A percentile compares a stretch with the other conserved stretches of the same genome.
These are phyloP conservation scores for Glonium stellatum DNA, from an alignment of 495 filamentous ascomycete species.

Conservation along the genomic window DNA sequence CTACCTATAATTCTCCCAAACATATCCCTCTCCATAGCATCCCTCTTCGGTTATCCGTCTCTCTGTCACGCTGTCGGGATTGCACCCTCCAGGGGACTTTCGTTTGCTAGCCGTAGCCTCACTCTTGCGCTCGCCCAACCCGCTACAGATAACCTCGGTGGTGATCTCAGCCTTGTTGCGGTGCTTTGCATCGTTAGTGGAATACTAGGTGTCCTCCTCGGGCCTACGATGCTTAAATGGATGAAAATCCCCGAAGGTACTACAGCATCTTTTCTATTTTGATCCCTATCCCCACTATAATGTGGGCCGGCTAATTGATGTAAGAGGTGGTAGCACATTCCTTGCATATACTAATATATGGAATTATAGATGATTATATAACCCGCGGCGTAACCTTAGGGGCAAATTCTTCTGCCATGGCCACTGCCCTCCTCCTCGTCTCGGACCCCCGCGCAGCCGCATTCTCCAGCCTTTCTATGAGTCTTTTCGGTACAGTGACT, in stretches of 20 bases:
- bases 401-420: conserved; percentile 48
- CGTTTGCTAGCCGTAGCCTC: conserved; percentile 46
- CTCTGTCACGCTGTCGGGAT: conserved; percentile 46
- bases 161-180: conserved; percentile 45
- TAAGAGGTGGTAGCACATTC: neutral
- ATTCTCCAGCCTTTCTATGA: conserved; percentile 48
- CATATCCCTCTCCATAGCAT: conserved; percentile 39
- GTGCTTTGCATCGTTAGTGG: conserved; percentile 49
- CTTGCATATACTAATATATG: neutral
- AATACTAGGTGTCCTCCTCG: conserved; percentile 46
- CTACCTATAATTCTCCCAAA: conserved; percentile 45
- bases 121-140: conserved; percentile 49
- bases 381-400: conserved; percentile 50
- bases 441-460: conserved; percentile 50
- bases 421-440: conserved; percentile 45
- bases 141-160: conserved; percentile 44
- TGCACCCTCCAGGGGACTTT: conserved; percentile 39
- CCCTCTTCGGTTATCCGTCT: conserved; percentile 46
- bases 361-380: conserved; percentile 44
- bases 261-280: neutral
- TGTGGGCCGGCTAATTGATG: no score
- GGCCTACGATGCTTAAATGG: conserved; percentile 36
- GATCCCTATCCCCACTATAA: no score
- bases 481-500: conserved; percentile 48
- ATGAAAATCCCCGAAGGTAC: conserved; percentile 41